These are phyloP conservation scores for Oropetium thomaeum DNA, from an alignment of 176 grass and related monocot genomes.

Conservation along the genomic window DNA sequence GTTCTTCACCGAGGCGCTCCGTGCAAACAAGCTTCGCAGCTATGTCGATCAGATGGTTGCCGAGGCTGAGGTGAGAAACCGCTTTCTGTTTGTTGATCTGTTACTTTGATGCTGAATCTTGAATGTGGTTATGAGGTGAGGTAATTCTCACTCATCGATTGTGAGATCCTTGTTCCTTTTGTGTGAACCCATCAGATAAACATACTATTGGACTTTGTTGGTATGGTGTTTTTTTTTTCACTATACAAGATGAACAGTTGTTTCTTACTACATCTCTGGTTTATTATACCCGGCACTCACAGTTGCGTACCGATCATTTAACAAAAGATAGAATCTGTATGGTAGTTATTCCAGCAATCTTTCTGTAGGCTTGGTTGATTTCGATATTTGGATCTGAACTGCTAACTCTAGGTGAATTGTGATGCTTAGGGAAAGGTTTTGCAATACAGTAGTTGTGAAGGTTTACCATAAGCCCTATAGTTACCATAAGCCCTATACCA, in stretches of 20 bases:
- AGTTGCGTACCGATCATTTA: background rate
- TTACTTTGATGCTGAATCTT: background rate
- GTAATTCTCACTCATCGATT: background rate
- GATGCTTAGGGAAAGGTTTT: background rate
- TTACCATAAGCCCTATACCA: background rate
- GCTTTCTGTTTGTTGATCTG: background rate
- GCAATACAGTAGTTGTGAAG: background rate
- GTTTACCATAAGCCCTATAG: background rate
- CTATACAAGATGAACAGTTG: background rate
- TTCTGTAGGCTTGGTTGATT: background rate
- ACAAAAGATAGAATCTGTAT: background rate
- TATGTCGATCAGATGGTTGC: slow-evolving; percentile 84
- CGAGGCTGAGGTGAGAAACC: slow-evolving; percentile 65
- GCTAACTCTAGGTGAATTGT: background rate
- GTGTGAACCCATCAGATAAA: background rate
- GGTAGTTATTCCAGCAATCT: background rate
- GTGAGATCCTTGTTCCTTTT: slow-evolving; percentile 14
- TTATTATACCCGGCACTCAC: no score
- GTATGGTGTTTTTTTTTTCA: background rate
- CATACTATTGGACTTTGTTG: no score
- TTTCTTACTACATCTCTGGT: background rate
- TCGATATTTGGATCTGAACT: slow-evolving; percentile 12
- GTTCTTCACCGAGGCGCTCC: slow-evolving; percentile 86
- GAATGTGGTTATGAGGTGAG: background rate
- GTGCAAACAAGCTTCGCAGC: slow-evolving; percentile 65